Base-by-base conservation (phyloP, 1,284 basidiomycete species). In the Trametes sp. region DNA sequence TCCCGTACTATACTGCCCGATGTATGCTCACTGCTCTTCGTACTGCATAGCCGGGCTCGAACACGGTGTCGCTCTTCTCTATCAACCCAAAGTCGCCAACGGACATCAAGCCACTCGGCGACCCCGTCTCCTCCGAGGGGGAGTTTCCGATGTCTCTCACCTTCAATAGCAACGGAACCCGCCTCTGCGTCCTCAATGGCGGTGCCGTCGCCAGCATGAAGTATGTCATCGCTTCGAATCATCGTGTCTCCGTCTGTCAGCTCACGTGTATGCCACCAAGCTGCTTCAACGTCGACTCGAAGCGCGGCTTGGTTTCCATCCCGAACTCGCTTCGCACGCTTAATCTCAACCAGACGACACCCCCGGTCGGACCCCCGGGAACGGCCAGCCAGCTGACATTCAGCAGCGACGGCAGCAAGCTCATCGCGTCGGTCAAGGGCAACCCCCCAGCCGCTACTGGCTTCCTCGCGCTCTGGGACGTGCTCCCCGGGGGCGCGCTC, bases 121-220 rank as follows among this genome's bases (percentile, higher is more conserved):
- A 71, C 41, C 80, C 82, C 3, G 70, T 80, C 5, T 73, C 74
- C 10, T 77, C 75, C 44, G 79, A 77, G 1, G 81, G 82, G 23
- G 78, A 84, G 56, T 84, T 84, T 73, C 82, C 82, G 16, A 73
- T 83, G 54, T 81, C 81, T 0, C 65, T 83, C 10, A 78, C 81
- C 4, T 76, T 83, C 64, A 82, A 79, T 69, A 72, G 73, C 44
- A 73, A 72, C 13, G 80, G 79, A 14, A 75, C 71, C 49, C 74
- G 67, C 44, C 73, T 82, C 23, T 84, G 82, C 67, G 77, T 77
- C 6, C 70, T 84, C 28, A 84, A 84, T 69, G 79, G 81, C 23
- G 83, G 84, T 9, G 69, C 70, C 28, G 70, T 80, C 24, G 82
- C 82, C 65, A 79, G 81, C 49, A 80, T 84, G 59, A 78, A 75